A percentile compares a stretch with the other conserved stretches of the same genome.
Conservation (phyloP, 202 grass and related monocot genomes). For the Elaeis oleifera region DNA sequence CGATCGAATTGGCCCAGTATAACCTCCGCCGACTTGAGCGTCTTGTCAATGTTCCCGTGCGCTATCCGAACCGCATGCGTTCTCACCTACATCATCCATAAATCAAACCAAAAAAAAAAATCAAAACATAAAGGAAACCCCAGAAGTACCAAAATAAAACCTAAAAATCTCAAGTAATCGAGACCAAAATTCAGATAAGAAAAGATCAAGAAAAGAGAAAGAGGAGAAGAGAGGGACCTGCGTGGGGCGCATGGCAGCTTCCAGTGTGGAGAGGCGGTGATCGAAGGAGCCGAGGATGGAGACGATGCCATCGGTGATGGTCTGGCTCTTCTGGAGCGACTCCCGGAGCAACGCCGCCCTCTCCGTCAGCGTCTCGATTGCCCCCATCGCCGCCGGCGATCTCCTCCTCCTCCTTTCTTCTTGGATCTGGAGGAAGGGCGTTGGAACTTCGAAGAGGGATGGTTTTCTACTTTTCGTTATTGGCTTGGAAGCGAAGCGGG, state of each 20-base stretch:
- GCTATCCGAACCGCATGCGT: constrained; percentile 77
- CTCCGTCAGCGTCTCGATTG: constrained; percentile 58
- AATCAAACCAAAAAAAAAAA: not conserved
- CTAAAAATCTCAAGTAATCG: not conserved
- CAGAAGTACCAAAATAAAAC: not conserved
- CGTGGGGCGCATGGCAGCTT: constrained; percentile 87
- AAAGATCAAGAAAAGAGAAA: not conserved
- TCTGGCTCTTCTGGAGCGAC: constrained; percentile 55
- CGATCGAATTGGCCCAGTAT: constrained; percentile 86
- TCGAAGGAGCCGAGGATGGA: constrained; percentile 90
- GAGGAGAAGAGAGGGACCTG: constrained; percentile 30
- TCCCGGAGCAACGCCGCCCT: constrained; percentile 59
- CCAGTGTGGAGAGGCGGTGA: constrained; percentile 68
- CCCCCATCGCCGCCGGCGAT: not conserved
- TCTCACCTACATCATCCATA: constrained; percentile 31
- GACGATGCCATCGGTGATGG: constrained; percentile 57
- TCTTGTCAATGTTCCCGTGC: constrained; percentile 96
- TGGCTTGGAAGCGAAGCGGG: too few species aligned
- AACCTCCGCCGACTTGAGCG: constrained; percentile 84
- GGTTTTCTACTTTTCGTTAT: not conserved
- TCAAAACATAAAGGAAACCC: not conserved
- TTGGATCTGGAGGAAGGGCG: constrained; percentile 1
- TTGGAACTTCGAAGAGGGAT: not conserved
- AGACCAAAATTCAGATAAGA: not conserved
- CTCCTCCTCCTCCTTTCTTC: not conserved